These are phyloP conservation scores for Parsonsia alboflavescens DNA, from an alignment of 257 asterid species.

Conservation along the genomic window DNA sequence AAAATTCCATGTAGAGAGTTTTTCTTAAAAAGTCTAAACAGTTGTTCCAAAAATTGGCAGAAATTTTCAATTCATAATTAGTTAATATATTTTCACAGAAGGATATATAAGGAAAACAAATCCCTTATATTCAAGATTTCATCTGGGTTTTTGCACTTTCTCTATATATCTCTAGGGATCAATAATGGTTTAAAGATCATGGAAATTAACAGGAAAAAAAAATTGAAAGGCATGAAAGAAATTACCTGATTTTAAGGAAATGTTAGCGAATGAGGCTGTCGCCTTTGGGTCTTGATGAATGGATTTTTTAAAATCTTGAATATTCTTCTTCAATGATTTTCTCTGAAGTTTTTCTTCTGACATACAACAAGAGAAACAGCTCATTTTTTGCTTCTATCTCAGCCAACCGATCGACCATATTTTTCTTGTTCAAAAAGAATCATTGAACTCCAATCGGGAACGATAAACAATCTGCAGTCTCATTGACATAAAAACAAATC, in stretches of 20 bases:
- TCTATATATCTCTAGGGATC: not conserved
- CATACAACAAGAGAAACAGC: slow-evolving; percentile 74
- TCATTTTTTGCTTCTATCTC: slow-evolving; percentile 38
- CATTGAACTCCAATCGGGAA: slow-evolving; percentile 9
- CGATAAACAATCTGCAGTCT: not conserved
- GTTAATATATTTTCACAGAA: no score
- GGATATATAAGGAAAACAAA: not conserved
- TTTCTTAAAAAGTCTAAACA: not conserved
- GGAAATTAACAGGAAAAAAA: not conserved
- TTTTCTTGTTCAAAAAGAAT: slow-evolving; percentile 14
- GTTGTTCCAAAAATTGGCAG: not conserved
- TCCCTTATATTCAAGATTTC: not conserved
- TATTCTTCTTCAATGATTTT: slow-evolving; percentile 27
- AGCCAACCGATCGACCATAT: slow-evolving; percentile 30
- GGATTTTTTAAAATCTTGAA: slow-evolving; percentile 22
- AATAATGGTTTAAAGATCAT: not conserved
- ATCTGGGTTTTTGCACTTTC: not conserved
- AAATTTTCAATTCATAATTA: not conserved
- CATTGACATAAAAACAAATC: not conserved
- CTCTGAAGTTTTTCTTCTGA: slow-evolving; percentile 29
- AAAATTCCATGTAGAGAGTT: not conserved
- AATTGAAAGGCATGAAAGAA: not conserved
- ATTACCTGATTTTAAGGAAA: slow-evolving; percentile 33
- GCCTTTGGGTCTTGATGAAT: slow-evolving; percentile 9
- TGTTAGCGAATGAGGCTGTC: slow-evolving; percentile 31